Evolutionary conservation across 345 rosid species (phyloP), one percentile per base, ranked within the genome.

Genomic region (Melastoma malabathricum): DNA sequence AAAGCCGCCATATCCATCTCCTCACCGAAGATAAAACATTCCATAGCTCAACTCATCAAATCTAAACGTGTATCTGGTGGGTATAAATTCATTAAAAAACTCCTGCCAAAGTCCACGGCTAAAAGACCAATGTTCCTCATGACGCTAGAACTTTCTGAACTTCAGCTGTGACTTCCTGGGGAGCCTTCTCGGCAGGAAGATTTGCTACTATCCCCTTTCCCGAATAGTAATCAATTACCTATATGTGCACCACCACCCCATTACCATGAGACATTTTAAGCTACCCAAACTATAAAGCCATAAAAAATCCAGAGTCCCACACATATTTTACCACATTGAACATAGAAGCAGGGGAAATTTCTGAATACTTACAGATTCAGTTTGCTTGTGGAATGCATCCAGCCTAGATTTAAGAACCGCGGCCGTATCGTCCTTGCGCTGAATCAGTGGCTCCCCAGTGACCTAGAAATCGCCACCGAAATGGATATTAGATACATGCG

Each of bases 381-480:
- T 90, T 69, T 86, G 94, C 75, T 61, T 76, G 79, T 90, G 94
- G 63, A 86, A 90, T 50, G 89, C 79, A 58, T 82, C 87, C 48
- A 90, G 89, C 69, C 96, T 80, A 34, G 92, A 84, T 64, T 61
- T 86, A n/a, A 90, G 86, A 54, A 90, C 92, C 58, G 83, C 89
- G 0, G 81, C 89, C 46, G 84, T 84, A 61, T 90, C 98, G 54
- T 90, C 98, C 70, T 84, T 84, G 38, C 94, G 92, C 58, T 86
- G 96, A 64, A 90, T 82, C 76, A 84, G 66, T 44, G 89, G 83
- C 53, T 86, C 96, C 62, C 96, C 92, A 9, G 92, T 90, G 17
- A 80, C 83, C 98, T 90, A 34, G 41, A 34, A 5, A 34, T 34
- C 41, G 12, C 60, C 47, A 59, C 58, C 54, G 51, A 60, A 34